These are phyloP conservation scores for Helenozyma rhizophorensis DNA, from an alignment of 805 yeast species.

Conservation along the genomic window DNA sequence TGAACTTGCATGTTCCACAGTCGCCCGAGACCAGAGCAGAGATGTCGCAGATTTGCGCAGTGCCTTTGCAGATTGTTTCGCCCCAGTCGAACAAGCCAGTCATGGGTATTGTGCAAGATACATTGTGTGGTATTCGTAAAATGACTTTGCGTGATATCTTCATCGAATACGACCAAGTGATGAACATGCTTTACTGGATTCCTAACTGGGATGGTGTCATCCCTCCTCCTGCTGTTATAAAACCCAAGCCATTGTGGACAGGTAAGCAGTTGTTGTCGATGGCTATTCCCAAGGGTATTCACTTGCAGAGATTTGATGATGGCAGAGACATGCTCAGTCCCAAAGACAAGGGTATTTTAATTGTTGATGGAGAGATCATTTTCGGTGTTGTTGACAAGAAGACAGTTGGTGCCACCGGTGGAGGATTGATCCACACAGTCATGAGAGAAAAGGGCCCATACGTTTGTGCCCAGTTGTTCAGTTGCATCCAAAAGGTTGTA, in stretches of 20 bases:
- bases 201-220: constrained; percentile 98
- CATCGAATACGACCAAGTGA: constrained; percentile 86
- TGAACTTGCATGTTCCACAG: constrained; percentile 99
- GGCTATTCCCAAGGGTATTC: constrained; percentile 95
- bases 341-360: constrained; percentile 91
- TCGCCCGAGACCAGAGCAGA: constrained; percentile 98
- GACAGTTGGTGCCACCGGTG: constrained; percentile 97
- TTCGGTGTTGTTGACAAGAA: constrained; percentile 98
- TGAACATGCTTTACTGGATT: constrained; percentile 96
- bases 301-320: constrained; percentile 90
- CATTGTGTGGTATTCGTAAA: constrained; percentile 94
- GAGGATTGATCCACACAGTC: constrained; percentile 95
- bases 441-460: constrained; percentile 96
- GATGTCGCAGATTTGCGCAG: constrained; percentile 90
- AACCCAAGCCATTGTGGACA: constrained; percentile 96
- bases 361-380: constrained; percentile 92
- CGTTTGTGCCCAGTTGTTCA: constrained; percentile 83
- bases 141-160: constrained; percentile 89
- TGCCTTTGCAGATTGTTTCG: constrained; percentile 94
- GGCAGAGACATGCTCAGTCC: constrained; percentile 79
- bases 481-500: constrained; percentile 91
- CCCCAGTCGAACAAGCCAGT: constrained; percentile 99
- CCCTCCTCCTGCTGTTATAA: constrained; percentile 90
- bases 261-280: constrained; percentile 92
- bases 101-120: constrained; percentile 99